Percentiles rank a stretch among this genome's conserved stretches.
phyloP scores from a whole-genome alignment of 2,329 filamentous ascomycete genomes.

The Epichloe coenophiala region DNA sequence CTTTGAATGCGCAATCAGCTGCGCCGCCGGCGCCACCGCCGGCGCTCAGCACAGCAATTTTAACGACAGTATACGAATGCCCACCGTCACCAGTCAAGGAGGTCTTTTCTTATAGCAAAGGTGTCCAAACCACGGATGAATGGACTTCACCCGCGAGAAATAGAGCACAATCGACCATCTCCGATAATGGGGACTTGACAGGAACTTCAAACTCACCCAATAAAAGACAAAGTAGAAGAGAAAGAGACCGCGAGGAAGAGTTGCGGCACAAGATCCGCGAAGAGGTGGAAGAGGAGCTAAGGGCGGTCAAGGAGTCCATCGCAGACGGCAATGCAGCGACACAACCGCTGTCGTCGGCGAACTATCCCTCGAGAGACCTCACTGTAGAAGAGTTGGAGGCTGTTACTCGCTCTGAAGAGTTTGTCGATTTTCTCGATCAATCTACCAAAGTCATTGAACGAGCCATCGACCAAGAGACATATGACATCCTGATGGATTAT shows the following conservation, averaged over 20 bases:
- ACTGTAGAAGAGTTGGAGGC: conserved; percentile 78
- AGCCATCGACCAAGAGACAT: conserved; percentile 78
- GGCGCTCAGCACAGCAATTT: conserved; percentile 55
- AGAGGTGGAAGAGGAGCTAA: conserved; percentile 88
- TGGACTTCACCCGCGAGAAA: conserved; percentile 46
- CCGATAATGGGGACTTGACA: conserved; percentile 48
- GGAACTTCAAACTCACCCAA: conserved; percentile 44
- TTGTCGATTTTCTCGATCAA: conserved; percentile 86
- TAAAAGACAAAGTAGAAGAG: conserved; percentile 66
- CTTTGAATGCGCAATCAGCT: conserved; percentile 26
- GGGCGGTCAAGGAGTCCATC: conserved; percentile 50
- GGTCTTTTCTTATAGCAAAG: conserved; percentile 93
- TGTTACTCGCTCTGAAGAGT: conserved; percentile 83
- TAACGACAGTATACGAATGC: conserved; percentile 70
- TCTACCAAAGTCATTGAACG: conserved; percentile 96
- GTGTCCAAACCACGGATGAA: conserved; percentile 76
- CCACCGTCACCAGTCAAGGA: conserved; percentile 66
- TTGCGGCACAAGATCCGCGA: conserved; percentile 69
- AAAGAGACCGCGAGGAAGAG: conserved; percentile 77
- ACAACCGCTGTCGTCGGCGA: conserved; percentile 21
- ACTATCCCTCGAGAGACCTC: conserved; percentile 68
- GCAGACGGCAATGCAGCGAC: conserved; percentile 26
- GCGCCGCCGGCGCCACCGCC: conserved; percentile 14
- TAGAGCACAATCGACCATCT: conserved; percentile 25
- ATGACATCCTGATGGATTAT: conserved; percentile 93